Conservation (phyloP, 352 stramenopile species). For the Phytophthora capsici region DNA sequence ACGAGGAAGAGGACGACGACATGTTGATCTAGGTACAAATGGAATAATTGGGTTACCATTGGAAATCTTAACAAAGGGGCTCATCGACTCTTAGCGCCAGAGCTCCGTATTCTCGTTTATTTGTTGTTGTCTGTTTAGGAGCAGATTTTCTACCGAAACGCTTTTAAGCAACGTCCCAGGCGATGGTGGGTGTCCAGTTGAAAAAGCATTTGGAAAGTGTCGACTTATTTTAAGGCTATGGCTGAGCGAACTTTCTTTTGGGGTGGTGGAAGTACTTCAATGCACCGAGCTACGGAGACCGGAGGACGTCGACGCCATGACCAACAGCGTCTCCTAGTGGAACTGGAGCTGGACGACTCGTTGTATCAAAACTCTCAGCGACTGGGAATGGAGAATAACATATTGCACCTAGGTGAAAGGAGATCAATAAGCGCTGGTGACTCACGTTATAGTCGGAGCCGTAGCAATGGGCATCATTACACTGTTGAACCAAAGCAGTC, state of each 20-base stretch:
- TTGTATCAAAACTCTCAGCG: conserved; percentile 31
- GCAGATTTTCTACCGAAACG: conserved; percentile 26
- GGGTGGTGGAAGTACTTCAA: conserved; percentile 2
- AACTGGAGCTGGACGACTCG: conserved; percentile 70
- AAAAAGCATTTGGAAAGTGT: conserved; percentile 20
- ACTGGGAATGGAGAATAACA: conserved; percentile 8
- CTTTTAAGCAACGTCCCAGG: conserved; percentile 18
- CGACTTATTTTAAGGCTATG: conserved; percentile 33
- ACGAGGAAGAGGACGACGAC: conserved; percentile 78
- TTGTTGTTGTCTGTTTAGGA: conserved; percentile 19
- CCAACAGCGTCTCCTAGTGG: conserved; percentile 62
- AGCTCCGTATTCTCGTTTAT: conserved; percentile 12
- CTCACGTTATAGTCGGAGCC: conserved; percentile 2
- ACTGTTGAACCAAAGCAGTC: conserved; percentile 11
- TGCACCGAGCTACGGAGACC: conserved; percentile 16
- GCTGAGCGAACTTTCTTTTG: conserved; percentile 17
- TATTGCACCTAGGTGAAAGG: background rate
- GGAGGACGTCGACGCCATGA: conserved; percentile 35
- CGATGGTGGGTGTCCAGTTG: background rate
- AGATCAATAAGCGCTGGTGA: conserved; percentile 4
- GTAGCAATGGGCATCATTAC: conserved; percentile 18
- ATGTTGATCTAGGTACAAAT: conserved; percentile 76
- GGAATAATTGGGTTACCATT: conserved; percentile 16
- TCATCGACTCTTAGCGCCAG: conserved; percentile 3
- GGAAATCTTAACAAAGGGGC: conserved; percentile 21